phyloP scores from a whole-genome alignment of 192 early-diverging fungal genomes.

The Coemansia sp. region DNA sequence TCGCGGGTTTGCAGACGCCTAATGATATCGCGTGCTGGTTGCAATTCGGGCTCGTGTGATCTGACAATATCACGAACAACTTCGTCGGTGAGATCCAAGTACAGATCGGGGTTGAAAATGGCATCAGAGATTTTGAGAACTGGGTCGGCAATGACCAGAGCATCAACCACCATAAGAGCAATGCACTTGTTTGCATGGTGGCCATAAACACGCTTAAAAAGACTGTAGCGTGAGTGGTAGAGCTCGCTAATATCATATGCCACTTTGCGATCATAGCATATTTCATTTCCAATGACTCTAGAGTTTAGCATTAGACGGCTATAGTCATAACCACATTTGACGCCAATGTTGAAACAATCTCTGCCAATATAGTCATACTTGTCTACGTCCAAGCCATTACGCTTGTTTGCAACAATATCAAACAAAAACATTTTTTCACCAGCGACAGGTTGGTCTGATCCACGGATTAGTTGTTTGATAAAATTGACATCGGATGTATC shows the following conservation, averaged over 20 bases:
- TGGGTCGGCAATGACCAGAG: conserved; percentile 72
- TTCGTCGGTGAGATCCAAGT: conserved; percentile 76
- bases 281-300: conserved; percentile 83
- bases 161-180: conserved; percentile 92
- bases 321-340: conserved; percentile 56
- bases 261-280: conserved; percentile 88
- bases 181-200: conserved; percentile 75
- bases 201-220: conserved; percentile 83
- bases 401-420: conserved; percentile 96
- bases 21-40: conserved; percentile 64
- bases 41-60: conserved; percentile 58
- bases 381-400: conserved; percentile 92
- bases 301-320: conserved; percentile 71
- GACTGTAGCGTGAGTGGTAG: conserved; percentile 75
- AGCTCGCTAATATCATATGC: conserved; percentile 82
- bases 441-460: conserved; percentile 29
- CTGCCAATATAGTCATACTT: conserved; percentile 80
- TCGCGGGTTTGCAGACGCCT: conserved; percentile 72
- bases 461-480: conserved; percentile 73
- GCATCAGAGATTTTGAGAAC: conserved; percentile 59
- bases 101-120: conserved; percentile 62
- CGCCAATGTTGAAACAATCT: conserved; percentile 70
- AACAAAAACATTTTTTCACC: conserved; percentile 72
- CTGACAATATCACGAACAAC: conserved; percentile 72
- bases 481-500: conserved; percentile 56